phyloP scores from a whole-genome alignment of 192 early-diverging fungal genomes.

The Fimicolochytrium jonesii region DNA sequence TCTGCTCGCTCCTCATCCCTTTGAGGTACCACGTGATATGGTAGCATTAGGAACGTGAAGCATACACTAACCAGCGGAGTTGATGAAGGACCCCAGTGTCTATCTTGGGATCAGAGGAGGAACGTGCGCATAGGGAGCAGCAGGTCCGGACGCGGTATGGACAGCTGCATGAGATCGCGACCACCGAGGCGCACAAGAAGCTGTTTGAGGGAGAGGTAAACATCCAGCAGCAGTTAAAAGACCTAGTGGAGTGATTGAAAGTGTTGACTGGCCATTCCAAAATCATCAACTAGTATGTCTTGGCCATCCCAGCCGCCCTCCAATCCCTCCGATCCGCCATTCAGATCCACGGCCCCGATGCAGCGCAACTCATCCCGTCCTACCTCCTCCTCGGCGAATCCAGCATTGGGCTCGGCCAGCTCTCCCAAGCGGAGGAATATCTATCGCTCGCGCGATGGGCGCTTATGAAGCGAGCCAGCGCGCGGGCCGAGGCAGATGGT shows the following conservation, averaged over 20 bases:
- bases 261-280: too few species aligned
- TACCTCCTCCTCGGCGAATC: conserved; percentile 59
- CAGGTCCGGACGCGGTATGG: conserved; percentile 39
- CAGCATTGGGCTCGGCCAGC: conserved; percentile 52
- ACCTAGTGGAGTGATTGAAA: background rate
- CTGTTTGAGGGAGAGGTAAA: conserved; percentile 52
- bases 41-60: background rate
- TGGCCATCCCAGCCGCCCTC: conserved; percentile 57
- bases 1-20: conserved; percentile 44
- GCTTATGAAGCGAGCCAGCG: conserved; percentile 43
- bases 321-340: conserved; percentile 56
- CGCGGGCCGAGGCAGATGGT: too few species aligned
- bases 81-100: conserved; percentile 41
- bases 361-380: conserved; percentile 52
- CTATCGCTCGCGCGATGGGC: conserved; percentile 59
- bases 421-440: conserved; percentile 55
- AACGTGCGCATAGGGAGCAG: conserved; percentile 41
- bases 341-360: conserved; percentile 46
- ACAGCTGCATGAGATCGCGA: conserved; percentile 45
- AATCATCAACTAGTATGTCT: conserved; percentile 46
- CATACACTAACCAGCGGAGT: background rate
- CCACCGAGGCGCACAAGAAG: conserved; percentile 54
- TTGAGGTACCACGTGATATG: too few species aligned
- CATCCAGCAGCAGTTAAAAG: background rate
- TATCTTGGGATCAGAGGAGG: conserved; percentile 55